Evolutionary conservation across 2,329 filamentous ascomycete species (phyloP).

Genomic region (Trichoderma breve): DNA sequence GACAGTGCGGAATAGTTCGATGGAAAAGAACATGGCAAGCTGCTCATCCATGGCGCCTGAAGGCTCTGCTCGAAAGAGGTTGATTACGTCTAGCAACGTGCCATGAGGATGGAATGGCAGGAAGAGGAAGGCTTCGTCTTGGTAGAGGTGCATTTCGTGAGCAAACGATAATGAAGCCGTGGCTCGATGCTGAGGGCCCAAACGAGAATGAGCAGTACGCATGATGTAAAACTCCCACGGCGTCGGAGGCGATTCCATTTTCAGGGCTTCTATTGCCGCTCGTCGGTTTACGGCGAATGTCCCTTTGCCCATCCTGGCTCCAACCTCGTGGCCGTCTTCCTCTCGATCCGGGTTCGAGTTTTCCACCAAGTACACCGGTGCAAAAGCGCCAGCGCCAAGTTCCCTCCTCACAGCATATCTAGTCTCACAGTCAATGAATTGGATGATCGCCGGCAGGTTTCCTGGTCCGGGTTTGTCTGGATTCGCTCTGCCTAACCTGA

Average conservation of each 20-base stretch:
- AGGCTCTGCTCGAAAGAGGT: constrained; percentile 71
- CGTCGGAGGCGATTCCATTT: constrained; percentile 87
- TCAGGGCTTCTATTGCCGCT: constrained; percentile 74
- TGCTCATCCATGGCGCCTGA: constrained; percentile 82
- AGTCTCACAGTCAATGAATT: constrained; percentile 62
- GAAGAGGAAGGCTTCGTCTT: constrained; percentile 84
- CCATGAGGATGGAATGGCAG: constrained; percentile 87
- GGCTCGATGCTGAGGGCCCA: constrained; percentile 69
- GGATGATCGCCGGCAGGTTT: constrained; percentile 62
- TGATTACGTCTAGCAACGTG: constrained; percentile 91
- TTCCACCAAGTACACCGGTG: constrained; percentile 89
- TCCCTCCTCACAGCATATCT: constrained; percentile 80
- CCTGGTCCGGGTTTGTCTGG: constrained; percentile 60
- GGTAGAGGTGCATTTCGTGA: constrained; percentile 88
- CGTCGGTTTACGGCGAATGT: constrained; percentile 57
- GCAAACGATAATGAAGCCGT: constrained; percentile 76
- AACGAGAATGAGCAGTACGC: constrained; percentile 71
- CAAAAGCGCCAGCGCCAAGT: constrained; percentile 89
- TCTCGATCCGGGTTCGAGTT: constrained; percentile 56
- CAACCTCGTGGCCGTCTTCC: constrained; percentile 45
- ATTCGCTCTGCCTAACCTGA: constrained; percentile 56
- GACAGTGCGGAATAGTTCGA: constrained; percentile 86
- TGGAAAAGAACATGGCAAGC: constrained; percentile 90
- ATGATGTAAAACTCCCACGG: constrained; percentile 98
- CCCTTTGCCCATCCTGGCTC: constrained; percentile 59